A percentile compares a stretch with the other conserved stretches of the same genome.
Conservation (phyloP, 2,329 filamentous ascomycete genomes). For the Fusarium continuum region DNA sequence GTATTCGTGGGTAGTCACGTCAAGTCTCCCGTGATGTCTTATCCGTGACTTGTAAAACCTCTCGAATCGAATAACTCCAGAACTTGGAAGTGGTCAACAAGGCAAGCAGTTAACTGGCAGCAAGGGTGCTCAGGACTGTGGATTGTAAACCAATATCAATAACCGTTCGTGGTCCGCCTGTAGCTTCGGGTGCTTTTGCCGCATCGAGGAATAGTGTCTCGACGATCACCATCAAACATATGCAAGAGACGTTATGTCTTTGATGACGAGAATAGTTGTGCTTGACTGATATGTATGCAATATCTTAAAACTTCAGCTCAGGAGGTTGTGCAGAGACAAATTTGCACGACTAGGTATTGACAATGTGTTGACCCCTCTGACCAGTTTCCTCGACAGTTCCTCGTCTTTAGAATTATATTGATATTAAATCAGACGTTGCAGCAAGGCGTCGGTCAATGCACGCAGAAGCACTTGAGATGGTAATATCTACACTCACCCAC, state of each 20-base stretch:
- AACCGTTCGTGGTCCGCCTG: slow-evolving; percentile 7
- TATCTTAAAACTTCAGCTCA: background rate
- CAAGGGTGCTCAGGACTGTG: background rate
- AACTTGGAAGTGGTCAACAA: background rate
- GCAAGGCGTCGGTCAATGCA: background rate
- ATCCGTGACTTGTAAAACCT: background rate
- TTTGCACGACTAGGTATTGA: background rate
- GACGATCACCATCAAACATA: slow-evolving; percentile 7
- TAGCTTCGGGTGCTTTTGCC: slow-evolving; percentile 3
- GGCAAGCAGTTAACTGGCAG: background rate
- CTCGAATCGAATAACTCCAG: background rate
- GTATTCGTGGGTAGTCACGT: no score
- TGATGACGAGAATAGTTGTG: background rate
- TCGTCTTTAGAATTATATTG: background rate
- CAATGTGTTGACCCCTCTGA: background rate
- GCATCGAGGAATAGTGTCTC: slow-evolving; percentile 6
- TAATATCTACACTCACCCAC: background rate
- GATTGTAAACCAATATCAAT: background rate
- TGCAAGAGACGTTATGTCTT: background rate
- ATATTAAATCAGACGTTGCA: background rate
- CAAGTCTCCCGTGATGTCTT: background rate
- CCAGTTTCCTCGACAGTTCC: no score
- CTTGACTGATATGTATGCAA: background rate
- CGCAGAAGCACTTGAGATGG: background rate
- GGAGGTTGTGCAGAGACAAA: background rate